Evolutionary conservation across 2,329 filamentous ascomycete species (phyloP), one percentile per base, ranked within the genome.

Genomic region (Phialophora verrucosa): DNA sequence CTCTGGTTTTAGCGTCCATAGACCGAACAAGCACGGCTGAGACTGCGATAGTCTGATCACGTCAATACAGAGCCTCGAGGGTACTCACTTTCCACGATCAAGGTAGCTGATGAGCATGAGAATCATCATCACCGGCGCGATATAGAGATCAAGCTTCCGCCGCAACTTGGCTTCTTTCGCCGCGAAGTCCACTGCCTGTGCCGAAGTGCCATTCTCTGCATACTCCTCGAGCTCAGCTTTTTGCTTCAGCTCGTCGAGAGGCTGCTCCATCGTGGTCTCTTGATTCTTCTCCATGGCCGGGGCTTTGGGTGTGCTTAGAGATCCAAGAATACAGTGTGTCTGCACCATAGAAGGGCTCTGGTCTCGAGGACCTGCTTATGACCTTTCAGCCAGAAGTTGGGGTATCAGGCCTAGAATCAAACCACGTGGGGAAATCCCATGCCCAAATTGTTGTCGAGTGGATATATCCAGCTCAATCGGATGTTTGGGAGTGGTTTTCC

Each of bases 71-170:
- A n/a, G 38, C 6, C n/a, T n/a, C 38, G 17, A 17, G 38, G 7
- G 14, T 2, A 44, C 38, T 44, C 38, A 44, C 38, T 86, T 83
- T 83, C 91, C 93, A 71, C 93, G 85, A 77, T 96, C 93, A 70
- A 97, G 78, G 75, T 96, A 96, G 69, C 89, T 90, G 68, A 97
- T 82, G 82, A 96, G 85, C 76, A 94, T 97, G 17, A 97, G 83
- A 64, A 94, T 75, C 14, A 91, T 90, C 70, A 97, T 84, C 75
- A 96, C 95, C 0, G 91, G 77, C 4, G 68, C 68, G 25, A 70
- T 68, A 53, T 59, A 70, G 14, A 68, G 63, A 55, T 70, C 68
- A 38, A 70, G 65, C 49, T 70, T 70, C 20, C 68, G 66, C 29
- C 63, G 58, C 29, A 70, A 27, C 23, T 42, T 51, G 25, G 59